Conservation (phyloP, 2,329 filamentous ascomycete genomes). For the Davidsoniella eucalypti region DNA sequence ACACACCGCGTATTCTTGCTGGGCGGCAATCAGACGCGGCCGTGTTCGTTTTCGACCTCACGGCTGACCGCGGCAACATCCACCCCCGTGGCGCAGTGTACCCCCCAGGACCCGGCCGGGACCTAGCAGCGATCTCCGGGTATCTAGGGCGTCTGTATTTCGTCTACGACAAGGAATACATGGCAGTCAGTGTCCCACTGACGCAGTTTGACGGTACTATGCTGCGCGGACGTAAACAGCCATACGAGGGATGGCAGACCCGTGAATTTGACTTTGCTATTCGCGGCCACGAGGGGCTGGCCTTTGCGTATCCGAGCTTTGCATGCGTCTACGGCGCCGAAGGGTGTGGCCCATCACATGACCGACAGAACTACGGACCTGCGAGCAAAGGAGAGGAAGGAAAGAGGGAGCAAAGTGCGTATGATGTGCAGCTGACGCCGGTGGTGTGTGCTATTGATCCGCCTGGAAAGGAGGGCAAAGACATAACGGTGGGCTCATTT, state of each 20-base stretch:
- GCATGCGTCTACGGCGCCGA: not conserved
- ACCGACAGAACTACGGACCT: too few relatives aligned
- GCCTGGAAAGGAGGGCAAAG: conserved; percentile 7
- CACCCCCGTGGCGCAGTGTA: not conserved
- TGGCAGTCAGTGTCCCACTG: not conserved
- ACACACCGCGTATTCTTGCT: not conserved
- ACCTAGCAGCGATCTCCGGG: conserved; percentile 3
- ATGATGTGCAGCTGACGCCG: conserved; percentile 3
- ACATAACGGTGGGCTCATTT: not conserved
- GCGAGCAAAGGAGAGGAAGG: not conserved
- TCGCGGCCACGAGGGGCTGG: conserved; percentile 5
- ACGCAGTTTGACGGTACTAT: conserved; percentile 1
- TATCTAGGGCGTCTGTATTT: conserved; percentile 5
- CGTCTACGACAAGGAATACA: conserved; percentile 5
- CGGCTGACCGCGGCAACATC: not conserved
- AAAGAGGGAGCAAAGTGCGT: not conserved
- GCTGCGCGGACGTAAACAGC: not conserved
- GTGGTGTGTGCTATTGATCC: conserved; percentile 13
- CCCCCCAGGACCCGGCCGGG: not conserved
- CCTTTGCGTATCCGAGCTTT: conserved; percentile 8
- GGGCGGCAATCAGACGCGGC: conserved; percentile 1
- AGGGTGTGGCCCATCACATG: not conserved
- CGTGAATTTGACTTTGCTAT: not conserved
- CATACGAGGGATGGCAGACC: not conserved
- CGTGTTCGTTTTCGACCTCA: conserved; percentile 2